Evolutionary conservation across 2,329 filamentous ascomycete genomes (phyloP), one percentile per base, ranked within the genome.

Genomic region (Alternaria ethzedia): DNA sequence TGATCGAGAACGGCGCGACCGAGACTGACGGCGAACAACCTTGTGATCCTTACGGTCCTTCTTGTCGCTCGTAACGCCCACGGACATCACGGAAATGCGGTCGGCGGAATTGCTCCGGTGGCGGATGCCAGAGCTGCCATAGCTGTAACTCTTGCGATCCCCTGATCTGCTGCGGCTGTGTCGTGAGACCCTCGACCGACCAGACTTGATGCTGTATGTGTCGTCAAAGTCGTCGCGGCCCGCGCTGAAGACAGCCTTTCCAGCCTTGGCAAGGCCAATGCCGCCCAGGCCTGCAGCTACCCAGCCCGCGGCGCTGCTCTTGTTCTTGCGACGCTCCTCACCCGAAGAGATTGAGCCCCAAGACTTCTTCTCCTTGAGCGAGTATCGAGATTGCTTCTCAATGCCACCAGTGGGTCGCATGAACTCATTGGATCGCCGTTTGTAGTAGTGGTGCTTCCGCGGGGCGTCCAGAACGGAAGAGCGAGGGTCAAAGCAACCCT

Each of bases 401-500:
- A 90, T 82, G 20, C 87, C 83, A n/a, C 87, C 83, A 21, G 79
- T 74, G 5, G 77, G 75, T 13, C 77, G 77, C 68, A 77, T 70
- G 43, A 69, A 68, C 64, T 87, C 85, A 59, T 79, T 78, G 3
- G 84, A 86, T 49, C 81, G 76, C 30, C 78, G 78, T 28, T 70
- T 68, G 61, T 83, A 78, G 72, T 87, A 87, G 69, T 88, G 80
- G 71, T 90, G 88, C 67, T 86, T 86, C 56, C 88, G 83, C 6
- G 88, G 88, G 0, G 88, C 88, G 73, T 89, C 84, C 63, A 79
- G 75, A 4, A 86, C 83, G 4, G 82, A 84, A 15, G 85, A 86
- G 9, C 84, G 82, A 7, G 88, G 88, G 63, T 89, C 87, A 70
- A 90, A 90, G 74, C 88, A 90, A 69, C 88, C 82, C 66, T 85